A percentile compares a stretch with the other conserved stretches of the same genome.
These are phyloP conservation scores for Przewalskia tangutica DNA, from an alignment of 257 asterid genomes.

Conservation along the genomic window DNA sequence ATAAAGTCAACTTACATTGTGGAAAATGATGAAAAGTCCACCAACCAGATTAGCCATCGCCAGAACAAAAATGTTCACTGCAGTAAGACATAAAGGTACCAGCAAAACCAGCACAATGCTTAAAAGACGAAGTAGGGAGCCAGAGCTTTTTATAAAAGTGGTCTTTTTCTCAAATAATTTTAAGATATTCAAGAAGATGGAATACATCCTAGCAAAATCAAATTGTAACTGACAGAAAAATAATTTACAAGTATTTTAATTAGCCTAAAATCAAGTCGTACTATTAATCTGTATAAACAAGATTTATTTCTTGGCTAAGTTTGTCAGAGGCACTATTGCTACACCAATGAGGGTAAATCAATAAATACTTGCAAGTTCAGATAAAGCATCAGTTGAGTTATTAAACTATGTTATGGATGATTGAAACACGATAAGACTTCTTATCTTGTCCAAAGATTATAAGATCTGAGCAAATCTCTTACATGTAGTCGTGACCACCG, in stretches of 20 bases:
- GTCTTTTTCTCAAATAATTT: not conserved
- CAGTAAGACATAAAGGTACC: constrained; percentile 4
- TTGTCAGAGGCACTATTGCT: not conserved
- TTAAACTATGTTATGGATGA: not conserved
- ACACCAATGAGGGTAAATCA: not conserved
- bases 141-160: not conserved
- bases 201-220: not conserved
- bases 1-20: constrained; percentile 50
- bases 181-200: not conserved
- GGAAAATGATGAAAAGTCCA: constrained; percentile 54
- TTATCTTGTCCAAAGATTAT: not conserved
- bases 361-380: not conserved
- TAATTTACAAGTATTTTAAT: not conserved
- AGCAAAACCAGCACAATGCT: not conserved
- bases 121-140: not conserved
- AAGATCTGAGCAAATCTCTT: constrained; percentile 17
- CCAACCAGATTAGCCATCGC: constrained; percentile 81
- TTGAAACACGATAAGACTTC: not conserved
- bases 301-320: not conserved
- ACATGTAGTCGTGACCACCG: constrained; percentile 68
- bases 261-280: not conserved
- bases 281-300: not conserved
- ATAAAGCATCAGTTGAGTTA: not conserved
- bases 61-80: constrained; percentile 67
- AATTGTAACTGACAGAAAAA: not conserved